Evolutionary conservation across 31 red algal species (phyloP).

Genomic region (Asparagopsis taxiformis): DNA sequence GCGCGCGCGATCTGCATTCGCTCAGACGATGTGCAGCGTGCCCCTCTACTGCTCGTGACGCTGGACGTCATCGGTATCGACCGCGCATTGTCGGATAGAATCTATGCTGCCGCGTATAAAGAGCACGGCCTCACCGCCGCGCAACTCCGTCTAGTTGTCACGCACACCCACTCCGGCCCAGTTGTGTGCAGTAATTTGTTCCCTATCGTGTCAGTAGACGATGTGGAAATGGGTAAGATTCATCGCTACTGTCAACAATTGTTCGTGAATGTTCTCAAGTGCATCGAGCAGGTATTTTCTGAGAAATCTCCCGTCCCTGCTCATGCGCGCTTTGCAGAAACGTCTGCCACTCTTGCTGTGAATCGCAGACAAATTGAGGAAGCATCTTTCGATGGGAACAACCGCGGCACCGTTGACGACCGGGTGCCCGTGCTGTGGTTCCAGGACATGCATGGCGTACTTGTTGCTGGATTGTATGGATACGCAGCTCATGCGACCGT

Average conservation of each 20-base stretch:
- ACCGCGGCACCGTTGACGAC: slow-evolving; percentile 40
- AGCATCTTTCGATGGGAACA: slow-evolving; percentile 9
- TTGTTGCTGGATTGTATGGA: slow-evolving; percentile 53
- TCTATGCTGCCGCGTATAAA: slow-evolving; percentile 6
- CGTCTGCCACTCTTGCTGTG: slow-evolving; percentile 14
- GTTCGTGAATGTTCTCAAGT: not conserved
- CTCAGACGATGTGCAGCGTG: not conserved
- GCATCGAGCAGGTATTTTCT: not conserved
- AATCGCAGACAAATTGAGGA: slow-evolving; percentile 54
- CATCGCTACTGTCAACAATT: slow-evolving; percentile 10
- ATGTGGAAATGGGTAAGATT: slow-evolving; percentile 14
- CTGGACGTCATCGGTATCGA: slow-evolving; percentile 60
- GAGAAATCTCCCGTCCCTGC: not conserved
- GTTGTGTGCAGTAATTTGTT: slow-evolving; percentile 36
- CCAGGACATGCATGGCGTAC: not conserved
- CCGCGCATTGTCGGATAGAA: slow-evolving; percentile 12
- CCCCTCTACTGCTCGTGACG: slow-evolving; percentile 51
- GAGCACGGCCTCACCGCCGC: slow-evolving; percentile 28
- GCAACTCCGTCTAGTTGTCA: slow-evolving; percentile 32
- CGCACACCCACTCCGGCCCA: slow-evolving; percentile 75
- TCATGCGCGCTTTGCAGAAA: slow-evolving; percentile 3
- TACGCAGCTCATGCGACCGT: slow-evolving; percentile 76
- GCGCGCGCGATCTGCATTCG: slow-evolving; percentile 53
- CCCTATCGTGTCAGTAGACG: slow-evolving; percentile 30
- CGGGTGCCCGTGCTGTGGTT: slow-evolving; percentile 55